These are phyloP conservation scores for Hortiboletus rubellus DNA, from an alignment of 1,284 basidiomycete species.

Conservation along the genomic window DNA sequence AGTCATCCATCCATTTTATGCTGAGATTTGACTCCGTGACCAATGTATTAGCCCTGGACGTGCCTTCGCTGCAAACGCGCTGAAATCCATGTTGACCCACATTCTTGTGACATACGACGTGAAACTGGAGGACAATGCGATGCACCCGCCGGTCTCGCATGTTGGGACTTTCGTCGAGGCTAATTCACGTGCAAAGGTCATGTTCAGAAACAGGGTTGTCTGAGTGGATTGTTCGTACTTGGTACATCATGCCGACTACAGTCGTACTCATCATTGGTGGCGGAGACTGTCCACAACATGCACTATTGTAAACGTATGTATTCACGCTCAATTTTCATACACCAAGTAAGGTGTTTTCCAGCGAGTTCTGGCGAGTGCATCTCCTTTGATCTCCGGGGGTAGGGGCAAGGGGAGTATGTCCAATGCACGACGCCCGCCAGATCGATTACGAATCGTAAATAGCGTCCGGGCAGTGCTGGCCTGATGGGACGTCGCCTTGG, in stretches of 20 bases:
- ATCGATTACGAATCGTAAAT: constrained; percentile 64
- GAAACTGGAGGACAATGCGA: constrained; percentile 25
- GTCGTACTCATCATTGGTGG: too few relatives aligned
- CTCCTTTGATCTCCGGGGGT: constrained; percentile 11
- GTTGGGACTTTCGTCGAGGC: neutral
- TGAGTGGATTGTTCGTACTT: neutral
- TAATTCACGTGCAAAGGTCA: constrained; percentile 9
- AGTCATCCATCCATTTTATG: too few relatives aligned
- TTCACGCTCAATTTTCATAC: constrained; percentile 84
- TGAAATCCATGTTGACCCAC: constrained; percentile 36
- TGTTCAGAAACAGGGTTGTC: constrained; percentile 22
- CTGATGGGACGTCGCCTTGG: constrained; percentile 56
- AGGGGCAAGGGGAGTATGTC: constrained; percentile 38
- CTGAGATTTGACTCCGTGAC: too few relatives aligned
- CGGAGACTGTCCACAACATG: constrained; percentile 25
- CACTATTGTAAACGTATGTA: constrained; percentile 71
- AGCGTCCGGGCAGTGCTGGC: constrained; percentile 52
- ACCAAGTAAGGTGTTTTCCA: constrained; percentile 56
- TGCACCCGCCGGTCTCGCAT: constrained; percentile 20
- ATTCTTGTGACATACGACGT: constrained; percentile 34
- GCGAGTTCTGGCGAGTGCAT: constrained; percentile 76
- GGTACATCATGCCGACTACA: too few relatives aligned
- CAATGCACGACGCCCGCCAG: constrained; percentile 72
- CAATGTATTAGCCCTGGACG: constrained; percentile 15
- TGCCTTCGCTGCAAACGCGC: constrained; percentile 21